Evolutionary conservation across 352 stramenopile genomes (phyloP).

Genomic region (Pythium pyrilobum): DNA sequence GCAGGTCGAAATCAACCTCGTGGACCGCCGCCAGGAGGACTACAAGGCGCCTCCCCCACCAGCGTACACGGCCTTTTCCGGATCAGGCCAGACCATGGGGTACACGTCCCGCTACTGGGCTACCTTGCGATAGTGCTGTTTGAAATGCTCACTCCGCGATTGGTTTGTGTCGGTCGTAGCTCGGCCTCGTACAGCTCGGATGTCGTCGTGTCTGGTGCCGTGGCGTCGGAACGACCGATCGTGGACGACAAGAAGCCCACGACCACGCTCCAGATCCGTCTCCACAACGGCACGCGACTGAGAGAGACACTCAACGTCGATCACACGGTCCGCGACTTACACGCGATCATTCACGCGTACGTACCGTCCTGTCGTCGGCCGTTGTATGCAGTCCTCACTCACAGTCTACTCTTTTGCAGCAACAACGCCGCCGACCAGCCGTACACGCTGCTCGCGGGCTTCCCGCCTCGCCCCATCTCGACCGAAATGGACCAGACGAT

Average conservation of each 20-base stretch:
- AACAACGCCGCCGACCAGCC: constrained; percentile 62
- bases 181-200: constrained; percentile 38
- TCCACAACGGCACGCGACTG: constrained; percentile 78
- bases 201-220: constrained; percentile 35
- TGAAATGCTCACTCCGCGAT: background rate
- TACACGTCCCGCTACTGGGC: background rate
- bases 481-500: constrained; percentile 84
- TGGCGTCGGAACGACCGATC: constrained; percentile 41
- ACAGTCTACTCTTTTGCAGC: constrained; percentile 17
- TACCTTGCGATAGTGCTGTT: background rate
- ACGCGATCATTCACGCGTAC: constrained; percentile 81
- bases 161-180: constrained; percentile 12
- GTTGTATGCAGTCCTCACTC: background rate
- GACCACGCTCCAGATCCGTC: constrained; percentile 86
- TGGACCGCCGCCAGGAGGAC: constrained; percentile 84
- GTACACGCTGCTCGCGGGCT: constrained; percentile 91
- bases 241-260: constrained; percentile 83
- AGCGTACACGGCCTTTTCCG: constrained; percentile 85
- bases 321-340: constrained; percentile 84
- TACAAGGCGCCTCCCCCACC: constrained; percentile 64
- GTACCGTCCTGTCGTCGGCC: background rate
- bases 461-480: constrained; percentile 86
- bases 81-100: constrained; percentile 58
- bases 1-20: constrained; percentile 74
- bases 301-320: constrained; percentile 83